Base-by-base conservation (phyloP, 495 filamentous ascomycete species). In the Clohesyomyces aquaticus region DNA sequence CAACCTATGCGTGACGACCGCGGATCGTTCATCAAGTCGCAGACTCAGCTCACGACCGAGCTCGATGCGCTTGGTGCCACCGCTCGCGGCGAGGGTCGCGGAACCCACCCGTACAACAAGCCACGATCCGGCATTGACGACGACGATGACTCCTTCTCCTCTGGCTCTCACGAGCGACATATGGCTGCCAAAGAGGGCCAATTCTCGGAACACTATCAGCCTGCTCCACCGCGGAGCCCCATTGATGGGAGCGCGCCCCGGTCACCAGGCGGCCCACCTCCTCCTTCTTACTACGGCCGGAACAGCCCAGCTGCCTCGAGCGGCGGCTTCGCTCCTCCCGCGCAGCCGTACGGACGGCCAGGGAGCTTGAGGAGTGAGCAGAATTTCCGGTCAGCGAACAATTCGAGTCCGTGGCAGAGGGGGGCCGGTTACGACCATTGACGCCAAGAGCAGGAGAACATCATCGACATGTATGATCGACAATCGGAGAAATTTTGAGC, bases 1-100 rank as follows among this genome's bases (percentile, higher is more conserved):
- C 92, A 97, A 75, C 91, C 90, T 58, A 97, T 98, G 91, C 86
- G 88, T 54, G 94, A 98, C 72, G 94, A 98, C 78, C 88, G 94
- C 61, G 90, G 90, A 47, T 96, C 93, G 2, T 97, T 98, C 77
- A 97, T 97, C 87, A 98, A 98, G 81, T 97, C 93, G 3, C 88
- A 95, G 67, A 88, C 89, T n/a, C 85, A 92, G 68, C 81, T 98
- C 58, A 90, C 83, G 22, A 94, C 89, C 2, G 94, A 98, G 73
- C 81, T 98, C 59, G 93, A 98, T 76, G 94, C 94, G 8, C 80
- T 98, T 28, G 95, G 90, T 63, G 91, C 88, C 48, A 97, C 94
- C 10, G 94, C 94, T 27, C 88, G 94, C 60, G 93, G 92, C 57
- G 90, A 93, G 61, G 74, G 79, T 65, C 93, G 92, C 77, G 77